Conservation (phyloP, 257 asterid genomes). For the Gentiana macrophylla region DNA sequence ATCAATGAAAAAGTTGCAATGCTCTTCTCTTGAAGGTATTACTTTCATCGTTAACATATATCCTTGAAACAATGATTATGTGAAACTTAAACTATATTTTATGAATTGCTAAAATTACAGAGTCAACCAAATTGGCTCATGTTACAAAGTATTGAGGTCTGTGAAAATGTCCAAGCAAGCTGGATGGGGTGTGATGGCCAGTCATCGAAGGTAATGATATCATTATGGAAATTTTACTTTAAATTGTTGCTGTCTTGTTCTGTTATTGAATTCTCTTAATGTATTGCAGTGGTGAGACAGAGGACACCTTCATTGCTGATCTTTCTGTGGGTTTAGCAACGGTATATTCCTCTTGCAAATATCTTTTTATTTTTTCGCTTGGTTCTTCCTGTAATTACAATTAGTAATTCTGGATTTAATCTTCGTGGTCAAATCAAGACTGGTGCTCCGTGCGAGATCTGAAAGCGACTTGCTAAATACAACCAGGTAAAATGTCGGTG, state of each 20-base stretch:
- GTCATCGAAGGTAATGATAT: conserved; percentile 71
- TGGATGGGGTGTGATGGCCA: conserved; percentile 99
- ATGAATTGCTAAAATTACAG: conserved; percentile 18
- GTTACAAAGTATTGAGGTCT: conserved; percentile 97
- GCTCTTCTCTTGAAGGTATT: conserved; percentile 92
- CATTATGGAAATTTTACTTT: not conserved
- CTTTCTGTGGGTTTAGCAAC: conserved; percentile 92
- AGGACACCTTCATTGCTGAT: conserved; percentile 98
- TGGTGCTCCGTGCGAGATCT: conserved; percentile 95
- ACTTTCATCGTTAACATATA: not conserved
- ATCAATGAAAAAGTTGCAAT: conserved; percentile 79
- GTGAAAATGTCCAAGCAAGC: conserved; percentile 87
- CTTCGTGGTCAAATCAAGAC: conserved; percentile 91
- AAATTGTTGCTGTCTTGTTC: not conserved
- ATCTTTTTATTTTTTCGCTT: not conserved
- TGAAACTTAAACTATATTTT: not conserved
- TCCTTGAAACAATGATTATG: not conserved
- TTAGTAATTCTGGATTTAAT: not conserved
- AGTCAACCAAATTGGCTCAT: conserved; percentile 95
- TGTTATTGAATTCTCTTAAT: not conserved
- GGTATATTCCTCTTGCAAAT: conserved; percentile 17
- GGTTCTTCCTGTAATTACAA: no score
- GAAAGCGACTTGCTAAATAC: conserved; percentile 61
- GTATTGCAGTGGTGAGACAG: conserved; percentile 79
- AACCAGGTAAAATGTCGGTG: not conserved